These are phyloP conservation scores for Rutstroemia sp. DNA, from an alignment of 2,329 filamentous ascomycete species.

Conservation along the genomic window DNA sequence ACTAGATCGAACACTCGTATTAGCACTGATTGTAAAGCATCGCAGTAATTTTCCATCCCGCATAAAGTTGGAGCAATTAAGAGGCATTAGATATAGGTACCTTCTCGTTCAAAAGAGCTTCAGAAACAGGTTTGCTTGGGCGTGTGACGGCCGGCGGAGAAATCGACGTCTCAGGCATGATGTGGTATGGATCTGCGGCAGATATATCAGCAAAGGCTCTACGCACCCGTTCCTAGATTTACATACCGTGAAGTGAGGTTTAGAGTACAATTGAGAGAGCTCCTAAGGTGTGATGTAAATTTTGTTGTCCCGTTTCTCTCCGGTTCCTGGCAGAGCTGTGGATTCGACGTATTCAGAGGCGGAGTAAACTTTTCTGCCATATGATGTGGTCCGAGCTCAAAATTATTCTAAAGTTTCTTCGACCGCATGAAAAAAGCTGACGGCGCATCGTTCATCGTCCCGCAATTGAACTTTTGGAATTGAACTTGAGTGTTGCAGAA, in stretches of 20 bases:
- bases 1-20: slow-evolving; percentile 45
- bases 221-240: slow-evolving; percentile 4
- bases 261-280: slow-evolving; percentile 6
- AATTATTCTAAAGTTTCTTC: background rate
- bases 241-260: slow-evolving; percentile 13
- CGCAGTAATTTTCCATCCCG: background rate
- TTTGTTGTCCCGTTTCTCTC: slow-evolving; percentile 10
- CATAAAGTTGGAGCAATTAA: slow-evolving; percentile 19
- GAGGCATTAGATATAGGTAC: slow-evolving; percentile 38
- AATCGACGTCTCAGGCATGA: slow-evolving; percentile 27
- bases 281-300: slow-evolving; percentile 7
- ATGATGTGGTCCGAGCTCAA: background rate
- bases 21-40: slow-evolving; percentile 7
- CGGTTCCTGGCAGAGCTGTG: slow-evolving; percentile 1
- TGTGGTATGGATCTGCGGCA: slow-evolving; percentile 2
- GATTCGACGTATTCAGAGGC: background rate
- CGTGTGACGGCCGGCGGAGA: slow-evolving; percentile 53
- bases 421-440: background rate
- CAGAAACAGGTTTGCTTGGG: slow-evolving; percentile 76
- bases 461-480: background rate
- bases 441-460: background rate
- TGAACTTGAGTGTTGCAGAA: background rate
- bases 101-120: slow-evolving; percentile 98
- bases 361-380: background rate
- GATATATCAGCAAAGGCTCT: slow-evolving; percentile 1